Conservation (phyloP, 164 flowering plant species). For the Paratinospora sagittata region DNA sequence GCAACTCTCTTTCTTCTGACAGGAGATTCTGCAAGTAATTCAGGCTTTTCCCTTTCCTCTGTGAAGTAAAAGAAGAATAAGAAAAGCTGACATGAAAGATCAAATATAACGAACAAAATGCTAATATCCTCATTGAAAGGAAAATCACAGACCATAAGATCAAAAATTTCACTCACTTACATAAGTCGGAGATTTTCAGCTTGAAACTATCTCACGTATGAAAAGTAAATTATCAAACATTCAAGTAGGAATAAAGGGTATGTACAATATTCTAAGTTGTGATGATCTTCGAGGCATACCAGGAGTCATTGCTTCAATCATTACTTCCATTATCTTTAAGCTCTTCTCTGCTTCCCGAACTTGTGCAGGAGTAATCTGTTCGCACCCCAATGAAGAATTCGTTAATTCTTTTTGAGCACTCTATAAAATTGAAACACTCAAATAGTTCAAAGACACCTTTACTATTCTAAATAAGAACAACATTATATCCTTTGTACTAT, state of each 20-base stretch:
- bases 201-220: too few relatives aligned
- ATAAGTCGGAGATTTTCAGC: too few relatives aligned
- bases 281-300: slow-evolving; percentile 33
- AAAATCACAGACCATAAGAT: too few relatives aligned
- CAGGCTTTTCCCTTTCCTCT: slow-evolving; percentile 99
- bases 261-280: background rate
- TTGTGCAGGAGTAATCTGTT: slow-evolving; percentile 90
- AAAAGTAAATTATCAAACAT: background rate
- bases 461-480: background rate
- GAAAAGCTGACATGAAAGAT: background rate
- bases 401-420: background rate
- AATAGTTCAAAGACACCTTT: background rate
- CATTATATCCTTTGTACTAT: background rate
- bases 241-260: background rate
- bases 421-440: background rate
- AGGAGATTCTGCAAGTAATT: slow-evolving; percentile 85
- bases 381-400: slow-evolving; percentile 8
- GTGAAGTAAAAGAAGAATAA: slow-evolving; percentile 15
- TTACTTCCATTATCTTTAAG: slow-evolving; percentile 79
- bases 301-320: slow-evolving; percentile 96
- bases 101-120: background rate
- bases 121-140: background rate
- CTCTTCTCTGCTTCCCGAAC: slow-evolving; percentile 96
- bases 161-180: too few relatives aligned
- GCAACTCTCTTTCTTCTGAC: slow-evolving; percentile 84